phyloP scores from a whole-genome alignment of 768 basidiomycete species.

The Tylopilus sp. region DNA sequence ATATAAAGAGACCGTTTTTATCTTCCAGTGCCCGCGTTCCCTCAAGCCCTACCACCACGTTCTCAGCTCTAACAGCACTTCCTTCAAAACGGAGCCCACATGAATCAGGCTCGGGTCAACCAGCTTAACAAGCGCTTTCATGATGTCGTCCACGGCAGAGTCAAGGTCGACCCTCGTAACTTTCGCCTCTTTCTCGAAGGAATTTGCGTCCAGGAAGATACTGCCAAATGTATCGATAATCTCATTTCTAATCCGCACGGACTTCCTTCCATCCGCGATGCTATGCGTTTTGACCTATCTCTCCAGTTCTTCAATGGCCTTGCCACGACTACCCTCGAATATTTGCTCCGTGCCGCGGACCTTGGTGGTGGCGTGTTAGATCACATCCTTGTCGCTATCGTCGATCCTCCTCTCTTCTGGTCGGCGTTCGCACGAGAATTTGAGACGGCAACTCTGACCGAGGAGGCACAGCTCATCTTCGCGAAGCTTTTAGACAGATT shows the following conservation, averaged over 20 bases:
- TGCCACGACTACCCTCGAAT: conserved; percentile 36
- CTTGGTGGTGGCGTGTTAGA: conserved; percentile 45
- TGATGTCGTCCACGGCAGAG: conserved; percentile 31
- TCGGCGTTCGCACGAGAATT: conserved; percentile 34
- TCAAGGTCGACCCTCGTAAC: conserved; percentile 19
- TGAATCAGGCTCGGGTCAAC: conserved; percentile 15
- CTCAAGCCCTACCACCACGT: neutral
- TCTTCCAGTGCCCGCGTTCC: conserved; percentile 9
- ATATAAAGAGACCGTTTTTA: neutral
- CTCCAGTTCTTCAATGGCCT: conserved; percentile 42
- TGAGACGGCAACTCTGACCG: conserved; percentile 27
- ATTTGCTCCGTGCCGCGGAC: conserved; percentile 36
- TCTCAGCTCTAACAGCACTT: neutral
- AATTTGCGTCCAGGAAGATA: conserved; percentile 39
- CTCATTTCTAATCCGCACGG: conserved; percentile 38
- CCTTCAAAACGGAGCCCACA: neutral
- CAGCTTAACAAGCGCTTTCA: conserved; percentile 37
- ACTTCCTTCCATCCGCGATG: conserved; percentile 36
- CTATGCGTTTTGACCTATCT: conserved; percentile 42
- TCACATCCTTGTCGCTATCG: conserved; percentile 41
- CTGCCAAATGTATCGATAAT: conserved; percentile 35
- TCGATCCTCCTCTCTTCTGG: conserved; percentile 57
- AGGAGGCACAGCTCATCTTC: conserved; percentile 39
- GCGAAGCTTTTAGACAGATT: conserved; percentile 51
- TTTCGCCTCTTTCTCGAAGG: conserved; percentile 45